Base-by-base conservation (phyloP, 306 rosid species). In the Herpetospermum pedunculosum region DNA sequence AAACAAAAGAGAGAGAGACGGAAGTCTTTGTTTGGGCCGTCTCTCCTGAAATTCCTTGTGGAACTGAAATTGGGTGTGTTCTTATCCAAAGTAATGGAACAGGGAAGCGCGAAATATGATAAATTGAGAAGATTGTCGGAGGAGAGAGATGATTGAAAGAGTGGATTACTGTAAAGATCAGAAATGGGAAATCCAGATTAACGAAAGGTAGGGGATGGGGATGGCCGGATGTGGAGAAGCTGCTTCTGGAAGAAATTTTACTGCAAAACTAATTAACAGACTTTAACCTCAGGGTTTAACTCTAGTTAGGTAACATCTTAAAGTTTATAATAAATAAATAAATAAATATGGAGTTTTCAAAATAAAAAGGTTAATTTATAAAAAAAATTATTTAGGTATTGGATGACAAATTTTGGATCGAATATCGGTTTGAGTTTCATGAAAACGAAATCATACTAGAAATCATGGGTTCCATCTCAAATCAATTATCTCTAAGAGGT, bases 61-160 rank as follows among this genome's bases (percentile, higher is more conserved):
- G 3, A 21, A 65, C 1, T 46, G 26, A 18, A 26, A 70, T 12
- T 44, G 53, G 19, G 34, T 28, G 55, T 21, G 21, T 3, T 47
- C 43, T 69, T 70, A 70, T 44, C 55, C 12, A 4, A 70, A 29
- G 58, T 44, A 70, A 70, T 70, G 74, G 58, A 47, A 70, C 58
- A 70, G 74, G 74, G 23, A 19, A 70, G 26, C 16, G 38, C 15
- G 38, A 29, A 69, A 44, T 40, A 12, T 67, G 50, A 35, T 21
- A 25, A 41, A 67, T 67, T 41, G 72, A 6, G 35, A 67, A 9
- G 41, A 70, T 46, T 46, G 14, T 2, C 34, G 52, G 21, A 44
- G 14, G 55, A 69, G 37, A 69, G 54, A 70, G 74, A 44, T 46
- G 0, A 1, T 63, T 14, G 73, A 41, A 68, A 25, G 9, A 9